Evolutionary conservation across 495 filamentous ascomycete species (phyloP).

Genomic region (Aspergillus incahuasiensis): DNA sequence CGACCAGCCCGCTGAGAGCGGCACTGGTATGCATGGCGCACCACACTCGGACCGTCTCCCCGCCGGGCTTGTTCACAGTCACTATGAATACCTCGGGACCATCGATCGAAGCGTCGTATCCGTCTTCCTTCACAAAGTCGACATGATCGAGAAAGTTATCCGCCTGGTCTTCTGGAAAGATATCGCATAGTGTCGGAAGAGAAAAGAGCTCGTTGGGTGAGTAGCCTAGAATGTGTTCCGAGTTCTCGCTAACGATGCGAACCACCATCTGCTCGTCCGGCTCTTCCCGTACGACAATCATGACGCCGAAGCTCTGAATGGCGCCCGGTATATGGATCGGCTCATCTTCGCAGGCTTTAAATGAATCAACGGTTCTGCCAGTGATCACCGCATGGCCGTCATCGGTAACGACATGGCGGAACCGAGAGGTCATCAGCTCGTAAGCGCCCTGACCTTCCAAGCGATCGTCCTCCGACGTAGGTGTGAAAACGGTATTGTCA

Average conservation of each 20-base stretch:
- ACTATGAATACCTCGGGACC: constrained; percentile 87
- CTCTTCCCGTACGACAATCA: constrained; percentile 74
- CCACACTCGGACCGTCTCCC: constrained; percentile 66
- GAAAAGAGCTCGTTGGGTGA: constrained; percentile 73
- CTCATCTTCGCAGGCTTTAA: constrained; percentile 88
- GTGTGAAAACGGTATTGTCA: constrained; percentile 1
- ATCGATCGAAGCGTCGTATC: constrained; percentile 60
- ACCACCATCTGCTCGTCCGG: constrained; percentile 63
- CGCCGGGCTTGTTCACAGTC: constrained; percentile 53
- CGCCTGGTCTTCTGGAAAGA: constrained; percentile 75
- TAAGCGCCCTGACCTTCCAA: constrained; percentile 1
- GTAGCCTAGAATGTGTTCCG: constrained; percentile 69
- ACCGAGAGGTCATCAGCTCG: constrained; percentile 60
- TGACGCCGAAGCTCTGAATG: constrained; percentile 77
- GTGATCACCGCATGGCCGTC: constrained; percentile 84
- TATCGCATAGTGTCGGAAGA: constrained; percentile 70
- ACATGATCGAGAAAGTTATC: constrained; percentile 82
- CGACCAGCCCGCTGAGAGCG: constrained; percentile 61
- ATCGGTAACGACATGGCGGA: constrained; percentile 73
- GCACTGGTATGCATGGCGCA: constrained; percentile 78
- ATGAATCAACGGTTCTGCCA: constrained; percentile 61
- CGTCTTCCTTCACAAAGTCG: constrained; percentile 78
- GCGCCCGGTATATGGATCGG: constrained; percentile 90
- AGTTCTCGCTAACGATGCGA: constrained; percentile 84
- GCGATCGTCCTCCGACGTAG: neutral